Evolutionary conservation across 2,329 filamentous ascomycete genomes (phyloP).

Genomic region (Penicillium sp.): DNA sequence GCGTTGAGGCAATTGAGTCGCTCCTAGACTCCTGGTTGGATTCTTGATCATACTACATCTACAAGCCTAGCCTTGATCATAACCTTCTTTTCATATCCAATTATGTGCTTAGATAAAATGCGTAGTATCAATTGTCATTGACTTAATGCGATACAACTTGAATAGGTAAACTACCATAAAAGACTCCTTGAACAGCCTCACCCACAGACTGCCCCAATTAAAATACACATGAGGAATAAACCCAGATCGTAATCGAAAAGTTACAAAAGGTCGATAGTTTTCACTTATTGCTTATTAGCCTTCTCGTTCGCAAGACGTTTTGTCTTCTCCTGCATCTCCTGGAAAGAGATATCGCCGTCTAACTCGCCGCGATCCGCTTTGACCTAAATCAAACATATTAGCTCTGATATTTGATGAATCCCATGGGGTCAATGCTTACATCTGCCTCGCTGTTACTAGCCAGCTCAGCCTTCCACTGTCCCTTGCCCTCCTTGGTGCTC

Average conservation of each 20-base stretch:
- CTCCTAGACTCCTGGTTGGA: background rate
- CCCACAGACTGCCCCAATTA: background rate
- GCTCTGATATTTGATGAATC: background rate
- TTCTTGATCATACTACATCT: slow-evolving; percentile 1
- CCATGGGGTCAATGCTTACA: slow-evolving; percentile 44
- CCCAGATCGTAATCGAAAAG: background rate
- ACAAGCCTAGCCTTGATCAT: background rate
- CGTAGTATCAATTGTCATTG: slow-evolving; percentile 2
- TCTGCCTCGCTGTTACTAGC: slow-evolving; percentile 78
- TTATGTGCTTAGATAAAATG: background rate
- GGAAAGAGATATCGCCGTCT: slow-evolving; percentile 44
- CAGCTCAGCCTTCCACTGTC: slow-evolving; percentile 74
- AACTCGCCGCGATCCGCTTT: slow-evolving; percentile 61
- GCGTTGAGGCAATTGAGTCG: slow-evolving; percentile 1
- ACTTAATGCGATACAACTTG: background rate
- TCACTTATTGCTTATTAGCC: slow-evolving; percentile 6
- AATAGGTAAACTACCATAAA: background rate
- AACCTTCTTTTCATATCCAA: background rate
- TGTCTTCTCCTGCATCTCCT: slow-evolving; percentile 59
- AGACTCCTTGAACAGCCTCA: background rate
- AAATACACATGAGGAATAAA: background rate
- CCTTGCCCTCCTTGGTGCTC: slow-evolving; percentile 58
- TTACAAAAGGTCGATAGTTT: background rate
- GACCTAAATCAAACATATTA: slow-evolving; percentile 32
- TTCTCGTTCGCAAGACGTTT: slow-evolving; percentile 41